Evolutionary conservation across 73 alveolate genomes (phyloP).

Genomic region (Uronychia binucleata): DNA sequence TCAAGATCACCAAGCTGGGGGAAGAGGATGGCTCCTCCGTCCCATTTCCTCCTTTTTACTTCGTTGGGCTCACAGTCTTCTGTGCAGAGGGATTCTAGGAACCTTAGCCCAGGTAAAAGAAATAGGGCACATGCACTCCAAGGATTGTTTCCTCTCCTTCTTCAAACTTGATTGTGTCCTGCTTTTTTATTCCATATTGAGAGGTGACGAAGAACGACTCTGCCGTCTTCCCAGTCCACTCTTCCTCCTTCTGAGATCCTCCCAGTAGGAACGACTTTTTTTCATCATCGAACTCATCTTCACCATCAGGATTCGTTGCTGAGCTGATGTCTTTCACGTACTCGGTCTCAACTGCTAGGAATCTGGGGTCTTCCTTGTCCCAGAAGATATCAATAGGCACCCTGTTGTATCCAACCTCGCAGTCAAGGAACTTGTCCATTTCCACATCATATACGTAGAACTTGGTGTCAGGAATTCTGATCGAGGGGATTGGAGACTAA

Average conservation of each 20-base stretch:
- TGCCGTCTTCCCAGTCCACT: slow-evolving; percentile 81
- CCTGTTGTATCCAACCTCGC: slow-evolving; percentile 87
- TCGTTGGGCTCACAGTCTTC: slow-evolving; percentile 16
- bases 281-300: slow-evolving; percentile 65
- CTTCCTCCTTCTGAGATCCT: slow-evolving; percentile 69
- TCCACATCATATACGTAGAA: slow-evolving; percentile 93
- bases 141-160: slow-evolving; percentile 78
- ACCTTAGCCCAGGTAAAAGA: slow-evolving; percentile 57
- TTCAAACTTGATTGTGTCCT: slow-evolving; percentile 79
- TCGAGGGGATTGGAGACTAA: slow-evolving; percentile 85
- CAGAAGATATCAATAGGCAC: slow-evolving; percentile 92
- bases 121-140: slow-evolving; percentile 74
- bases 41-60: slow-evolving; percentile 48
- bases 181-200: slow-evolving; percentile 88
- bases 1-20: slow-evolving; percentile 52
- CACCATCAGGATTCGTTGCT: slow-evolving; percentile 32
- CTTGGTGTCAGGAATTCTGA: slow-evolving; percentile 87
- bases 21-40: slow-evolving; percentile 51
- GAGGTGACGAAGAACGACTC: slow-evolving; percentile 87
- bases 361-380: slow-evolving; percentile 92
- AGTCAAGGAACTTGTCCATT: slow-evolving; percentile 89
- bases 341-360: slow-evolving; percentile 91
- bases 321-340: slow-evolving; percentile 70
- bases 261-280: slow-evolving; percentile 51
- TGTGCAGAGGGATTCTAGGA: slow-evolving; percentile 40